phyloP scores from a whole-genome alignment of 2,329 filamentous ascomycete genomes.

The Hymenoscyphus scutula region DNA sequence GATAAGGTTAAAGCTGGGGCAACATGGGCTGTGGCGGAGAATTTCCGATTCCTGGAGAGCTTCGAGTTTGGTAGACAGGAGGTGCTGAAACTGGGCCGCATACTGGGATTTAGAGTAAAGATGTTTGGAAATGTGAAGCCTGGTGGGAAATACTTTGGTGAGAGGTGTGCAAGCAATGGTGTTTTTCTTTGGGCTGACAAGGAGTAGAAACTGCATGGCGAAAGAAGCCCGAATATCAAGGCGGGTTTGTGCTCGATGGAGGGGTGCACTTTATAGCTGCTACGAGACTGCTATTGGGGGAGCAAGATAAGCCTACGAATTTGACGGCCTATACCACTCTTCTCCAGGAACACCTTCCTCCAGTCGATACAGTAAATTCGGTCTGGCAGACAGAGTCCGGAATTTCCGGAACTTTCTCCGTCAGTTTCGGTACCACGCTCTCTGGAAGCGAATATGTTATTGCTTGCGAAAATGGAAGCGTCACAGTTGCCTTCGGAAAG shows the following conservation, averaged over 20 bases:
- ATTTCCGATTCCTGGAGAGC: slow-evolving; percentile 63
- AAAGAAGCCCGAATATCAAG: slow-evolving; percentile 67
- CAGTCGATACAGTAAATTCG: slow-evolving; percentile 36
- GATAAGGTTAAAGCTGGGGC: slow-evolving; percentile 37
- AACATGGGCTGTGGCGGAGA: slow-evolving; percentile 66
- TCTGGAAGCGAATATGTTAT: slow-evolving; percentile 33
- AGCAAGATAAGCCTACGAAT: slow-evolving; percentile 24
- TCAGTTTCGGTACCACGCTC: slow-evolving; percentile 35
- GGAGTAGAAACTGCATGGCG: slow-evolving; percentile 57
- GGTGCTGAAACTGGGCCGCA: slow-evolving; percentile 50
- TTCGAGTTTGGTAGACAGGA: slow-evolving; percentile 51
- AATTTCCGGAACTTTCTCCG: slow-evolving; percentile 33
- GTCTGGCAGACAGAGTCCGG: slow-evolving; percentile 36
- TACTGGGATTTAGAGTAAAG: slow-evolving; percentile 53
- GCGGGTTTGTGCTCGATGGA: slow-evolving; percentile 73
- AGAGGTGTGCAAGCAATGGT: neutral
- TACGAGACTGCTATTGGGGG: slow-evolving; percentile 56
- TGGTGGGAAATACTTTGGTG: slow-evolving; percentile 47
- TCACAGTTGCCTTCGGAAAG: slow-evolving; percentile 26
- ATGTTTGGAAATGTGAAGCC: slow-evolving; percentile 44
- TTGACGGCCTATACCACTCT: slow-evolving; percentile 32
- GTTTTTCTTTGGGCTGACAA: slow-evolving; percentile 4
- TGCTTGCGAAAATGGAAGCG: slow-evolving; percentile 36
- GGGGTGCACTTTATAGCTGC: slow-evolving; percentile 71
- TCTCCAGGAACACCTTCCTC: slow-evolving; percentile 32